Evolutionary conservation across 1,139 yeast genomes (phyloP).

Genomic region (Blastobotrys indianensis): DNA sequence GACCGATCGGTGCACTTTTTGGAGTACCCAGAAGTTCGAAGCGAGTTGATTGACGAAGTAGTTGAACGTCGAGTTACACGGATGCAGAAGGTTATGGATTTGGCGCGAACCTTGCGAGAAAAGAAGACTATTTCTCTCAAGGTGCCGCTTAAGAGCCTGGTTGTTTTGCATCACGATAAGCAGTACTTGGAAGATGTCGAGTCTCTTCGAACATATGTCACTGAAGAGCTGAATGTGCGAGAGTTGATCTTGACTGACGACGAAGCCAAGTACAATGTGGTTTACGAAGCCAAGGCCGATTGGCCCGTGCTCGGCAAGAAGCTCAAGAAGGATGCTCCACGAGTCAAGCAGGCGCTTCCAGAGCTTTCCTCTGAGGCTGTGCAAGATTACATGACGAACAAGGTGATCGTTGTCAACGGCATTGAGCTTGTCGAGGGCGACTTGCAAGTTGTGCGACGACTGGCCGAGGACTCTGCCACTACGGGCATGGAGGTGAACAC

Average conservation of each 20-base stretch:
- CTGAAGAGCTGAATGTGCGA: constrained; percentile 89
- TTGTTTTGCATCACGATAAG: constrained; percentile 75
- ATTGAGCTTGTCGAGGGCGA: constrained; percentile 84
- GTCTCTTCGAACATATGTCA: constrained; percentile 68
- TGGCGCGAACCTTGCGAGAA: constrained; percentile 95
- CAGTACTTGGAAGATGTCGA: constrained; percentile 72
- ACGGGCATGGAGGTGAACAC: constrained; percentile 79
- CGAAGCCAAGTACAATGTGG: constrained; percentile 87
- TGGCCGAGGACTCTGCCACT: constrained; percentile 57
- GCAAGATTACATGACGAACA: constrained; percentile 63
- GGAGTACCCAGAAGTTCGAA: constrained; percentile 79
- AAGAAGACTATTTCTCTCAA: constrained; percentile 89
- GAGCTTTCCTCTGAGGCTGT: constrained; percentile 74
- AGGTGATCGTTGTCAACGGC: constrained; percentile 80
- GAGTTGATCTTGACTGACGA: constrained; percentile 83
- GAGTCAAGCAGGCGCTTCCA: constrained; percentile 92
- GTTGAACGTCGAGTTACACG: constrained; percentile 73
- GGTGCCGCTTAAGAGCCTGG: constrained; percentile 86
- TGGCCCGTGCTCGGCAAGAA: constrained; percentile 99
- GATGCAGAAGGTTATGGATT: constrained; percentile 95
- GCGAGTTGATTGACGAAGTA: constrained; percentile 69
- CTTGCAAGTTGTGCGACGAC: constrained; percentile 81
- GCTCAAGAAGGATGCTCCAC: constrained; percentile 87
- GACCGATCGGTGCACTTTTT: constrained; percentile 88
- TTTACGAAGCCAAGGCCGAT: constrained; percentile 92